Evolutionary conservation across 2,329 filamentous ascomycete species (phyloP), one percentile per base, ranked within the genome.

Genomic region (Fusarium sp.): DNA sequence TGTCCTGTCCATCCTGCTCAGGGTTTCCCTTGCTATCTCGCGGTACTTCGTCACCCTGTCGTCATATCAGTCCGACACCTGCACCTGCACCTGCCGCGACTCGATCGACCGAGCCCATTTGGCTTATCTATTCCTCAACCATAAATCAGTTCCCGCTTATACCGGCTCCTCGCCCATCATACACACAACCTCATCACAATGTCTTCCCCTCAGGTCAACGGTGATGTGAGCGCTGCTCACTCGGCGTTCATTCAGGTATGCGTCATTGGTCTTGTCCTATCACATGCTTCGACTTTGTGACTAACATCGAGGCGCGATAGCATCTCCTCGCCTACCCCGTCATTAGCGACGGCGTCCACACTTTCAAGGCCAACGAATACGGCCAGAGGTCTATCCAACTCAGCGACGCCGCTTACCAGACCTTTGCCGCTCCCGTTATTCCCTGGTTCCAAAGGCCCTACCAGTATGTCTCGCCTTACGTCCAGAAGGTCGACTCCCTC

Each of bases 271-370:
- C 48, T 20, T 29, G 16, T 13, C 14, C 8, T 9, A 8, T n/a
- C n/a, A 27, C 41, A 33, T 48, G 27, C 18, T 43, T 10, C 13
- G 13, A 22, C 11, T 45, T 13, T 0, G 18, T 20, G 6, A 33
- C 20, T 27, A 69, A 66, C 24, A 22, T 22, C 41, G 67, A 58
- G 54, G 39, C 45, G 78, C 48, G 39, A 7, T 35, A 97, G 94
- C 95, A 98, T 82, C 88, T 98, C 73, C 88, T 92, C 78, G 92
- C 92, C 76, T 98, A 97, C 85, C 96, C 96, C 45, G 84, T 97
- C 76, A 90, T 98, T 81, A 91, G 90, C 81, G 95, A 97, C 83
- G 87, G 92, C 80, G 91, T 98, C 84, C 86, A 90, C 71, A 92
- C 91, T 81, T 92, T 97, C 89, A 94, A 95, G 85, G 87, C 90